phyloP scores from a whole-genome alignment of 208 protist genomes.

The Leishmania aethiopica region DNA sequence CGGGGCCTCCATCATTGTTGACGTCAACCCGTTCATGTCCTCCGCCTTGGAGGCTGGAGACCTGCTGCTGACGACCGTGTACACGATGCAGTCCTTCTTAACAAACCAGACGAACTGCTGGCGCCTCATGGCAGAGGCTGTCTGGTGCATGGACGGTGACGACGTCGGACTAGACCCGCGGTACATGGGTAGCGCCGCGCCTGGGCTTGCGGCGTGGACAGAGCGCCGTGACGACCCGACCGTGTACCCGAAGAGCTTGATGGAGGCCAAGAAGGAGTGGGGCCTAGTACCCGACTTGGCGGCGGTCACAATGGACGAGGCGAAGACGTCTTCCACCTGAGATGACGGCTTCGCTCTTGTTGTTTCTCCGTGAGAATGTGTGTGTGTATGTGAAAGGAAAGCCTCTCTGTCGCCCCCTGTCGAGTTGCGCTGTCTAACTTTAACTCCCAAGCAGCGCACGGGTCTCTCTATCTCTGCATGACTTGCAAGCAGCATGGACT shows the following conservation, averaged over 20 bases:
- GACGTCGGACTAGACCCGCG: slow-evolving; percentile 82
- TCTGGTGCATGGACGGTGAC: slow-evolving; percentile 90
- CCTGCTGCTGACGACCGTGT: slow-evolving; percentile 81
- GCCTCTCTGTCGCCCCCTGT: background rate
- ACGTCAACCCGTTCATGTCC: slow-evolving; percentile 76
- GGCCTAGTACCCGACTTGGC: slow-evolving; percentile 45
- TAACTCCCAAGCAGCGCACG: background rate
- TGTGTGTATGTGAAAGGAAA: background rate
- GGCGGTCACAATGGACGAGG: background rate
- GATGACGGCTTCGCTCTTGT: background rate
- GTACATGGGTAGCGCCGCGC: slow-evolving; percentile 60
- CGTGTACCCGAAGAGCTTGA: slow-evolving; percentile 61
- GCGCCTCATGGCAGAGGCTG: slow-evolving; percentile 71
- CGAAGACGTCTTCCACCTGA: background rate
- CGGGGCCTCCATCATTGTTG: slow-evolving; percentile 59
- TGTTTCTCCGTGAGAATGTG: background rate
- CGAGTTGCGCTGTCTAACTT: background rate
- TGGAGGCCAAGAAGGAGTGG: slow-evolving; percentile 74
- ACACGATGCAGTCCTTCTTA: slow-evolving; percentile 85
- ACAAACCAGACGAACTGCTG: slow-evolving; percentile 76
- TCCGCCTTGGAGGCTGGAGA: slow-evolving; percentile 74
- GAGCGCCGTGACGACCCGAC: slow-evolving; percentile 48
- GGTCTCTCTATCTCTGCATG: background rate
- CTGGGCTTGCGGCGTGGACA: slow-evolving; percentile 59
- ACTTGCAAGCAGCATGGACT: background rate